Evolutionary conservation across 495 filamentous ascomycete genomes (phyloP).

Genomic region (Daldinia bambusicola): DNA sequence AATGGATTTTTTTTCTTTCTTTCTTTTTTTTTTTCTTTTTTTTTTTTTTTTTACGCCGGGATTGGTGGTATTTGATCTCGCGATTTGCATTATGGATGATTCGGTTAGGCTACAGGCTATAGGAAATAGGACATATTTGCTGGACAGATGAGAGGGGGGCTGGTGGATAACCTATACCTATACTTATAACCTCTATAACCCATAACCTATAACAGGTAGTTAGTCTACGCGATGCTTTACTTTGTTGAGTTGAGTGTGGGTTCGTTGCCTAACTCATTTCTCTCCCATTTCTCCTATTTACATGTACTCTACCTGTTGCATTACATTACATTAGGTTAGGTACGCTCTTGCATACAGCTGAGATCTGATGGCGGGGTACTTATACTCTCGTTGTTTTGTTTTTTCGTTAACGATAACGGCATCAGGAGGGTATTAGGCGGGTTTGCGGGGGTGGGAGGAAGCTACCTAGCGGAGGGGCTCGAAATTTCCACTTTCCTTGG

Average conservation of each 20-base stretch:
- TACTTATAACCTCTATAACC: too few species aligned
- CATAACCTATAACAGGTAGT: too few species aligned
- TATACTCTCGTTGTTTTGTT: slow-evolving; percentile 17
- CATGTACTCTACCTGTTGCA: background rate
- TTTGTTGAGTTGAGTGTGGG: background rate
- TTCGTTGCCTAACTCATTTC: background rate
- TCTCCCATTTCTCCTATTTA: background rate
- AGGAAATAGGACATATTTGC: background rate
- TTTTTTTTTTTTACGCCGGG: too few species aligned
- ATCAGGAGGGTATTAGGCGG: background rate
- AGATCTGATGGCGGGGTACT: slow-evolving; percentile 35
- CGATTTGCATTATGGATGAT: slow-evolving; percentile 22
- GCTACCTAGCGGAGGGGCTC: slow-evolving; percentile 18
- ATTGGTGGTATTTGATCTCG: slow-evolving; percentile 17
- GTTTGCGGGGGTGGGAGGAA: slow-evolving; percentile 10
- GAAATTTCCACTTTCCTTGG: slow-evolving; percentile 16
- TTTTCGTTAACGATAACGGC: slow-evolving; percentile 13
- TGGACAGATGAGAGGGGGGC: background rate
- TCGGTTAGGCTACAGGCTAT: background rate
- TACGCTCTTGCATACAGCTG: background rate
- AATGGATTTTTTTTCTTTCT: too few species aligned
- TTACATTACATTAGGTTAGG: background rate
- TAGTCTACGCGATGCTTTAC: slow-evolving; percentile 1
- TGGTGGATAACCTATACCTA: background rate
- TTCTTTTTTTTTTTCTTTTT: too few species aligned